Evolutionary conservation across 805 yeast species (phyloP), one percentile per base, ranked within the genome.

Genomic region (Sugiyamaella qingdaonensis): DNA sequence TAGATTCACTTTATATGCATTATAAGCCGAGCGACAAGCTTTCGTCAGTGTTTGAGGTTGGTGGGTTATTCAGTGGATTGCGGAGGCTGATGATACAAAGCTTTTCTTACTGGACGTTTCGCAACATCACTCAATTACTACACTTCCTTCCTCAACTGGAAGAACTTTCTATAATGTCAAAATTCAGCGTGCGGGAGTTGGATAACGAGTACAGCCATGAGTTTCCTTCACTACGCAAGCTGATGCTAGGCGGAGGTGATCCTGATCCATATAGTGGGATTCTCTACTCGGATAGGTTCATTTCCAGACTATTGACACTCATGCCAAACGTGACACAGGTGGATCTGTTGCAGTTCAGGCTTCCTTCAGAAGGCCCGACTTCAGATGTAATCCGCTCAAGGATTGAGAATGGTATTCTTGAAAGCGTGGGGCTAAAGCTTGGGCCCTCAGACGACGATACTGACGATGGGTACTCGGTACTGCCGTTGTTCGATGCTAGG

Each of bases 201-300:
- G 43, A 39, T 16, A 39, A 10, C 11, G 43, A 39, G 13, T 39
- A 39, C 24, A 9, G 19, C 24, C 43, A 39, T 39, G 43, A 39
- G 19, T 27, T 18, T 31, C 47, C 47, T 4, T 4, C 33, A 4
- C 4, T 44, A 4, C n/a, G 10, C 11, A 19, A 27, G 5, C 35
- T 44, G n/a, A 44, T 44, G 47, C 34, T 44, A 3, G 47, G 47
- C 8, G 47, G 47, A 16, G 47, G 47, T 7, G 47, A 44, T 31
- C 47, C 47, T 21, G 47, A 44, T 44, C 47, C 47, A 11, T 44
- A 27, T 14, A 31, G 35, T 10, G 47, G 47, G 35, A 4, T 7
- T 16, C 18, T 44, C 5, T 27, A 27, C 10, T n/a, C 47, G 13
- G 47, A 44, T 27, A 13, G 33, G 24, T 44, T 44, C 18, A 29